These are phyloP conservation scores for Paramyrothecium roridum DNA, from an alignment of 2,329 filamentous ascomycete species.

Conservation along the genomic window DNA sequence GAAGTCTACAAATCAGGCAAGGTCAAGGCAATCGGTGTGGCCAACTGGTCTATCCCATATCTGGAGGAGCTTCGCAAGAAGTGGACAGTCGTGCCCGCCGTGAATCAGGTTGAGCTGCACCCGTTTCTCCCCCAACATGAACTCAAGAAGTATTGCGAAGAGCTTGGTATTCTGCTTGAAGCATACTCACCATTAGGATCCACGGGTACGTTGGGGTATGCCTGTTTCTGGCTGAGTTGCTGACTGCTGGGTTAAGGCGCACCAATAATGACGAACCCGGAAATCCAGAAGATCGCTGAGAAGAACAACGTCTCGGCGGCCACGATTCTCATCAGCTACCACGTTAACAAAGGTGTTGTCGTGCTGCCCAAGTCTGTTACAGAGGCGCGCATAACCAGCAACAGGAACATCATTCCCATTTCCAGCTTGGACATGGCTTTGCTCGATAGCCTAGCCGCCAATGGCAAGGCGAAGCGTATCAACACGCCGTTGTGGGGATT, in stretches of 20 bases:
- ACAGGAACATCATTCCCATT: no score
- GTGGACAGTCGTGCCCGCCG: constrained; percentile 55
- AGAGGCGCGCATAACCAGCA: no score
- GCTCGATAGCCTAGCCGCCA: no score
- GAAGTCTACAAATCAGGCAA: constrained; percentile 59
- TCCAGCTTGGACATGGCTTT: no score
- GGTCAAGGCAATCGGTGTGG: constrained; percentile 50
- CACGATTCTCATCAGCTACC: constrained; percentile 67
- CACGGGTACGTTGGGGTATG: constrained; percentile 58
- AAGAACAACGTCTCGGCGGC: constrained; percentile 60
- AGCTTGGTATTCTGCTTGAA: constrained; percentile 68
- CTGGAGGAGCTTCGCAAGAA: constrained; percentile 51
- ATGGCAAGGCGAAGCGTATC: no score
- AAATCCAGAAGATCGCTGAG: constrained; percentile 63
- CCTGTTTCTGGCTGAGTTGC: no score
- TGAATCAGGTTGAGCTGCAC: constrained; percentile 75
- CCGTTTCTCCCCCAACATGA: constrained; percentile 69
- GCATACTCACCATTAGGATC: constrained; percentile 68
- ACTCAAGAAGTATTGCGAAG: constrained; percentile 65
- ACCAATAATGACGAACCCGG: no score
- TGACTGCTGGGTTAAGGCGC: no score
- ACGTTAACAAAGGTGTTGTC: no score
- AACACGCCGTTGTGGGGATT: no score
- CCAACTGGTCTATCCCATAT: constrained; percentile 36
- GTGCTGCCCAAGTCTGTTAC: no score